Percentiles rank a stretch among this genome's conserved stretches.
Conservation (phyloP, 192 early-diverging fungal genomes). For the Entophlyctis luteolus region DNA sequence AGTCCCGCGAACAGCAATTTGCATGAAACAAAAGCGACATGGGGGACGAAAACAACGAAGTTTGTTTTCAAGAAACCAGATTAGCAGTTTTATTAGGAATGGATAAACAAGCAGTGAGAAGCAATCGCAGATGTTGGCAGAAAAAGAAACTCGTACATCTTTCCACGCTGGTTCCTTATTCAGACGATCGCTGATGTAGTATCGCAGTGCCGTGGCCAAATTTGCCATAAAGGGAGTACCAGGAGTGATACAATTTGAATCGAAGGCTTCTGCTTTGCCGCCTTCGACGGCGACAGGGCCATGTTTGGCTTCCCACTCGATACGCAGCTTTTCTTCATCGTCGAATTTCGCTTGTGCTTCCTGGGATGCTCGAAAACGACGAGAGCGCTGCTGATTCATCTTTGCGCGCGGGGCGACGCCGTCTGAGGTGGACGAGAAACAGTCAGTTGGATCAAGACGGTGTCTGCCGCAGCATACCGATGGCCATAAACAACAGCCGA, state of each 20-base stretch:
- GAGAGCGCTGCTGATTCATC: slow-evolving; percentile 98
- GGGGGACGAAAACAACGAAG: not conserved
- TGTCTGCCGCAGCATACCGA: slow-evolving; percentile 68
- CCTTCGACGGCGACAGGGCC: slow-evolving; percentile 32
- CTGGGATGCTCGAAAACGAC: slow-evolving; percentile 91
- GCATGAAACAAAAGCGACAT: not conserved
- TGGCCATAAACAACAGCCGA: slow-evolving; percentile 95
- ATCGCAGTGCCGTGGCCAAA: slow-evolving; percentile 78
- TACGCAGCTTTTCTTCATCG: slow-evolving; percentile 48
- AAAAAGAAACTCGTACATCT: slow-evolving; percentile 44
- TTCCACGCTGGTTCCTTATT: slow-evolving; percentile 87
- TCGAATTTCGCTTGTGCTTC: slow-evolving; percentile 66
- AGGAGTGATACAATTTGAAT: slow-evolving; percentile 98
- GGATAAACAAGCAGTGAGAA: too few species aligned
- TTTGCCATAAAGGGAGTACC: slow-evolving; percentile 95
- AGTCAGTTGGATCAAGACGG: not conserved
- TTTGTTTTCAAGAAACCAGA: slow-evolving; percentile 16
- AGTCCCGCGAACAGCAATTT: slow-evolving; percentile 14
- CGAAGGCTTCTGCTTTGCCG: slow-evolving; percentile 71
- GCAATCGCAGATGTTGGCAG: not conserved
- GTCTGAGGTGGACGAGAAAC: slow-evolving; percentile 28
- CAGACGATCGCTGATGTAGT: slow-evolving; percentile 86
- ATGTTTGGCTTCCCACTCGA: slow-evolving; percentile 42
- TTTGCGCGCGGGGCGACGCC: slow-evolving; percentile 98
- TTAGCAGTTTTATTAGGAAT: too few species aligned